Base-by-base conservation (phyloP, 2,329 filamentous ascomycete species). In the Polytolypa hystricis region DNA sequence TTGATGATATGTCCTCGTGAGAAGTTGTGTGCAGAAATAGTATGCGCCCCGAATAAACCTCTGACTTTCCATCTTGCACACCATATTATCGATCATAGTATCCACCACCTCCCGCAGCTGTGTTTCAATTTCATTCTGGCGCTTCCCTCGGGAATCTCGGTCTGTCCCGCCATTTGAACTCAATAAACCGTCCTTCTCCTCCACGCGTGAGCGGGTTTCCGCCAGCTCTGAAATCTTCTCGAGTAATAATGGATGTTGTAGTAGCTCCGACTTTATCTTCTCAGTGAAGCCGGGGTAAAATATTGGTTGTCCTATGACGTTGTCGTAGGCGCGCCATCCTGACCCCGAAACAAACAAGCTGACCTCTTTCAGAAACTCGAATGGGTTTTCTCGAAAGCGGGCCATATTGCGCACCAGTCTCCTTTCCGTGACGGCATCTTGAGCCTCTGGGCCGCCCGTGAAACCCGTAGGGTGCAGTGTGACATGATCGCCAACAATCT, bases 21-120 rank as follows among this genome's bases (percentile, higher is more conserved):
- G 67, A 31, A 96, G 69, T 61, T 96, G 89, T 1, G 87, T 93
- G 32, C 70, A 70, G 26, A 94, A 55, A 56, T 95, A 98, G 57
- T 96, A 96, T 31, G 91, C 89, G 16, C 84, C 77, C 33, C 91
- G 71, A 48, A 98, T 94, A 54, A 96, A 96, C 2, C 75, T 68
- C 56, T 87, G 93, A 67, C 81, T 93, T 61, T 98, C 91, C 71
- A 96, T 89, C 63, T 98, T 98, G 73, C 89, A 96, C 43, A 98
- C 95, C 91, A 98, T 96, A 44, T 81, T 77, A 54, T 94, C 85
- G 16, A 86, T 84, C 73, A 91, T 79, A 46, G 81, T 79, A 45
- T 91, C 84, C 3, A 84, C 82, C 4, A 95, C 79, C 53, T 94
- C 79, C 37, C 77, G 71, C 30, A 98, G 65, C 40, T 79, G 79